A percentile compares a stretch with the other conserved stretches of the same genome.
Evolutionary conservation across 495 filamentous ascomycete genomes (phyloP).

Genomic region (Talaromyces borbonicus): DNA sequence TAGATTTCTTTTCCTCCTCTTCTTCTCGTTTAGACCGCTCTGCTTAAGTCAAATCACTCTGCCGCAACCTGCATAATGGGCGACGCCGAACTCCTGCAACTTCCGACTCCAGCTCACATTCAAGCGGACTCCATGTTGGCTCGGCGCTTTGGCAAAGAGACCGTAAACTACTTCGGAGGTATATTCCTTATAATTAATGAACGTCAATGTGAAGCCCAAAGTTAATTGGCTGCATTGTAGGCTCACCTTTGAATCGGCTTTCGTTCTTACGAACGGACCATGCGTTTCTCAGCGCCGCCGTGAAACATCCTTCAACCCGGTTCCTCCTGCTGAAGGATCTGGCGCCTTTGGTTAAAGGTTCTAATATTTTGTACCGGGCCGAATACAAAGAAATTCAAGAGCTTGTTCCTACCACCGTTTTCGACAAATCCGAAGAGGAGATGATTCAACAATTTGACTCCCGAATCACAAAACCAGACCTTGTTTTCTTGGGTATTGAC

Average conservation of each 20-base stretch:
- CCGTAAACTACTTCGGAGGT: constrained; percentile 93
- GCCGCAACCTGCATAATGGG: not conserved
- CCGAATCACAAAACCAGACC: constrained; percentile 47
- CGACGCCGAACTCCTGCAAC: constrained; percentile 15
- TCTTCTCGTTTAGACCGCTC: too few relatives aligned
- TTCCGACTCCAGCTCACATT: constrained; percentile 48
- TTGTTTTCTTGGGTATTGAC: constrained; percentile 84
- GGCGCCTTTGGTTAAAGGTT: constrained; percentile 56
- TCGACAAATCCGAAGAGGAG: constrained; percentile 62
- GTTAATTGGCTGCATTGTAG: too few relatives aligned
- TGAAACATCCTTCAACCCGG: constrained; percentile 55
- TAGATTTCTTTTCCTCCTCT: too few relatives aligned
- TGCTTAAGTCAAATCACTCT: too few relatives aligned
- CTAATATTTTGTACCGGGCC: constrained; percentile 49
- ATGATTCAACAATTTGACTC: constrained; percentile 67
- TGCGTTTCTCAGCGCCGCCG: constrained; percentile 64
- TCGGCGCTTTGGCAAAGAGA: constrained; percentile 80
- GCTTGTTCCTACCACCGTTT: constrained; percentile 64
- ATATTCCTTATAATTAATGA: constrained; percentile 8
- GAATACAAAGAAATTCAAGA: constrained; percentile 51
- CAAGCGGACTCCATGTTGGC: constrained; percentile 76
- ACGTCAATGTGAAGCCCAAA: not conserved
- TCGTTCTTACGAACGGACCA: constrained; percentile 80
- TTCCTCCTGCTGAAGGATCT: constrained; percentile 77
- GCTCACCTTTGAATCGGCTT: constrained; percentile 65